These are phyloP conservation scores for Dothistroma septosporum DNA, from an alignment of 2,329 filamentous ascomycete genomes.

Conservation along the genomic window DNA sequence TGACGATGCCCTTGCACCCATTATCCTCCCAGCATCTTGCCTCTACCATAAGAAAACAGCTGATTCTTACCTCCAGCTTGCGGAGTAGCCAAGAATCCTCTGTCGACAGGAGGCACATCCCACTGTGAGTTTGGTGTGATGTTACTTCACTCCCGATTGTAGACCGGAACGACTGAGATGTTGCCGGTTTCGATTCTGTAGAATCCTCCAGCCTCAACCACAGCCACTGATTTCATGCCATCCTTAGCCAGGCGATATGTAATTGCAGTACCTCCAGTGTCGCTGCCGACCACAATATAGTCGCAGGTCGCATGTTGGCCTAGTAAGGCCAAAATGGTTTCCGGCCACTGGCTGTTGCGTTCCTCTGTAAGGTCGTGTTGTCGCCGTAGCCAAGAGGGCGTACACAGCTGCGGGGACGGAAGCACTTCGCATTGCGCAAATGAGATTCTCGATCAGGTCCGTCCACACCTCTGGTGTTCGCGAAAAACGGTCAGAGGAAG, in stretches of 20 bases:
- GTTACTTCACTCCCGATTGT: conserved; percentile 9
- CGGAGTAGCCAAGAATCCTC: conserved; percentile 9
- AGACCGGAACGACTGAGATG: conserved; percentile 22
- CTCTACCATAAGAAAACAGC: conserved; percentile 20
- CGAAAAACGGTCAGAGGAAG: too few relatives aligned
- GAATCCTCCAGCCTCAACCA: conserved; percentile 27
- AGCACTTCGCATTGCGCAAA: neutral
- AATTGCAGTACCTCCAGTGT: conserved; percentile 21
- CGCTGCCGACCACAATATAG: conserved; percentile 21
- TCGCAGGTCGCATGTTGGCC: conserved; percentile 14
- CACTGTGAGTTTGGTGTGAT: conserved; percentile 6
- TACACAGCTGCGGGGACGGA: neutral
- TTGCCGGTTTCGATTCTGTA: conserved; percentile 24
- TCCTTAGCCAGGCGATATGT: conserved; percentile 21
- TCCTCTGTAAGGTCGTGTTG: neutral
- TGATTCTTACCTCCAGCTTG: neutral
- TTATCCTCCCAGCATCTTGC: conserved; percentile 28
- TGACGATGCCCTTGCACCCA: neutral
- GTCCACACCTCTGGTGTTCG: too few relatives aligned
- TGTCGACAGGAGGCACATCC: conserved; percentile 17
- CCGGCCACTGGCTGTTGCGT: neutral
- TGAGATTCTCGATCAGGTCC: too few relatives aligned
- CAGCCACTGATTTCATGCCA: conserved; percentile 18
- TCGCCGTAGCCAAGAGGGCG: neutral
- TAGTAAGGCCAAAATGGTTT: conserved; percentile 13